Evolutionary conservation across 1,139 yeast genomes (phyloP).

Genomic region (Sugiyamaella castrensis): DNA sequence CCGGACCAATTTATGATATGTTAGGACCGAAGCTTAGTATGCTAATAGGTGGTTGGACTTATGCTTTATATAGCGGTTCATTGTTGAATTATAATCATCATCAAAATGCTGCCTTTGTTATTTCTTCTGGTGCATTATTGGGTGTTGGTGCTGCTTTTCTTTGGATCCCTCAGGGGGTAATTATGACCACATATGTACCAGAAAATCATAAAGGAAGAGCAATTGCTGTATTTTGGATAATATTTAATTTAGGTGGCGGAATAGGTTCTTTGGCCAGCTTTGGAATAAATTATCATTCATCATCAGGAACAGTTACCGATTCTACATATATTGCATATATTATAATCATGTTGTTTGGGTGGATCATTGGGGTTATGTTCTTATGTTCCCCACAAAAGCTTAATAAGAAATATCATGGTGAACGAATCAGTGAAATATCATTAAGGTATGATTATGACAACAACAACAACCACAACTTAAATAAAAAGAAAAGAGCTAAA

Average conservation of each 20-base stretch:
- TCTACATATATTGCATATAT: conserved; percentile 28
- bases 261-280: conserved; percentile 29
- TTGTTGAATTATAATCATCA: conserved; percentile 50
- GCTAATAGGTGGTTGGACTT: conserved; percentile 56
- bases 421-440: conserved; percentile 14
- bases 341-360: conserved; percentile 27
- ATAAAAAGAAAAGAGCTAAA: background rate
- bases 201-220: conserved; percentile 55
- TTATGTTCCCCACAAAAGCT: conserved; percentile 19
- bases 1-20: conserved; percentile 56
- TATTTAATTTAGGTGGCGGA: conserved; percentile 62
- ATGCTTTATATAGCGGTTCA: conserved; percentile 55
- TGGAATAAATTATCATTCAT: conserved; percentile 25
- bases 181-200: conserved; percentile 56
- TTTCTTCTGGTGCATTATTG: conserved; percentile 58
- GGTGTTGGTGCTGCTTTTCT: conserved; percentile 56
- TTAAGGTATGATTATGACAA: conserved; percentile 2
- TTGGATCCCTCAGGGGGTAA: conserved; percentile 58
- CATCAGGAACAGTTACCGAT: conserved; percentile 24
- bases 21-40: conserved; percentile 51
- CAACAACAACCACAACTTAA: too few species aligned
- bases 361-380: conserved; percentile 21
- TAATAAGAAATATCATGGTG: conserved; percentile 16
- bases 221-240: conserved; percentile 57
- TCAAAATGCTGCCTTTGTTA: conserved; percentile 52